Evolutionary conservation across 257 asterid species (phyloP).

Genomic region (Verbena officinalis): DNA sequence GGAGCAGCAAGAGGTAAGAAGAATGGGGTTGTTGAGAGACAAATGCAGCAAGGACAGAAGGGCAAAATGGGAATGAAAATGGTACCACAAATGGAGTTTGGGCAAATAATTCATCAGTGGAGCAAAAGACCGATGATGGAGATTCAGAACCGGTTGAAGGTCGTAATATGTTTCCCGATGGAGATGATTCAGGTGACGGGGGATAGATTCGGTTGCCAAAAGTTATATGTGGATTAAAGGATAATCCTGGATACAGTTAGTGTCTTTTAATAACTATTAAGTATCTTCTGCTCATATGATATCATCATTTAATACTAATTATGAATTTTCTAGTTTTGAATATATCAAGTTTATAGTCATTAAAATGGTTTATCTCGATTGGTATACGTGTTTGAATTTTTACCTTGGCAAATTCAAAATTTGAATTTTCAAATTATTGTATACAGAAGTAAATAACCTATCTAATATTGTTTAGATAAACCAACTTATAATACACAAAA

Average conservation of each 20-base stretch:
- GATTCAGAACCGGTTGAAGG: slow-evolving; percentile 43
- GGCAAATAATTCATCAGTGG: slow-evolving; percentile 40
- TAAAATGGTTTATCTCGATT: too few relatives aligned
- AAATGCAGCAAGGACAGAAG: slow-evolving; percentile 40
- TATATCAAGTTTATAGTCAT: too few relatives aligned
- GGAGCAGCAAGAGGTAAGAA: slow-evolving; percentile 45
- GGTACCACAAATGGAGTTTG: slow-evolving; percentile 31
- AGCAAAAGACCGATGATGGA: slow-evolving; percentile 52
- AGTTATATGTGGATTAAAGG: slow-evolving; percentile 68
- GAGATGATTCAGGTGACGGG: slow-evolving; percentile 60
- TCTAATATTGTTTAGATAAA: too few relatives aligned
- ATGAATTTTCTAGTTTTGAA: neutral
- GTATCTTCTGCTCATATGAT: slow-evolving; percentile 7
- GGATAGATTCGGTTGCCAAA: slow-evolving; percentile 57
- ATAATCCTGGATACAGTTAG: slow-evolving; percentile 90
- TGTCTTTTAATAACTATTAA: slow-evolving; percentile 17
- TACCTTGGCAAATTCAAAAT: too few relatives aligned
- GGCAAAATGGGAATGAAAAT: slow-evolving; percentile 41
- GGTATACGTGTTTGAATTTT: too few relatives aligned
- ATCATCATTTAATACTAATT: neutral
- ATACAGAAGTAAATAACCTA: too few relatives aligned
- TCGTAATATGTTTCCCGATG: slow-evolving; percentile 42
- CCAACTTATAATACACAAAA: too few relatives aligned
- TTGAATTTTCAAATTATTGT: too few relatives aligned
- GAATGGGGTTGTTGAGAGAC: slow-evolving; percentile 41